phyloP scores from a whole-genome alignment of 495 filamentous ascomycete genomes.

The Aspergillus nanangensis region DNA sequence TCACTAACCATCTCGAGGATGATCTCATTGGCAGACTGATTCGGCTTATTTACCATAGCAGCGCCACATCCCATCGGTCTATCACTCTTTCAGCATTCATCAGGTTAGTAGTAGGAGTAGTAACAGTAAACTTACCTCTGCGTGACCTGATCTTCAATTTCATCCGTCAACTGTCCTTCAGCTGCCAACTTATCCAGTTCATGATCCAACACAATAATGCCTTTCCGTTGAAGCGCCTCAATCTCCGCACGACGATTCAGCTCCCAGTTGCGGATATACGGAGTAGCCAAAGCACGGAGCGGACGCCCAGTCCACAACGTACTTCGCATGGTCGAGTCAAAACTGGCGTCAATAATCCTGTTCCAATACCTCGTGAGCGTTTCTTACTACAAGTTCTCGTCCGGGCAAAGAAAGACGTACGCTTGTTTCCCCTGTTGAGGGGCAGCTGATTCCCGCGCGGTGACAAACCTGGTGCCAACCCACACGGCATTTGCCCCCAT shows the following conservation, averaged over 20 bases:
- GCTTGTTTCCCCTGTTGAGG: too few relatives aligned
- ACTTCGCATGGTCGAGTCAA: not conserved
- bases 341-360: not conserved
- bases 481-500: too few relatives aligned
- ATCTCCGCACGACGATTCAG: too few relatives aligned
- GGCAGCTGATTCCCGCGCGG: too few relatives aligned
- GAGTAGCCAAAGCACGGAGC: not conserved
- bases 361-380: too few relatives aligned
- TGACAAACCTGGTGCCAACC: too few relatives aligned
- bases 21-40: slow-evolving; percentile 2
- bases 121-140: not conserved
- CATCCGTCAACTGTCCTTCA: not conserved
- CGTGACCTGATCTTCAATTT: not conserved
- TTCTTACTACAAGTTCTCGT: too few relatives aligned
- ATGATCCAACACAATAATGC: too few relatives aligned
- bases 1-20: not conserved
- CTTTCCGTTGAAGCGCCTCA: too few relatives aligned
- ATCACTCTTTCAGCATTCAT: not conserved
- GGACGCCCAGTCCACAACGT: not conserved
- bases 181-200: too few relatives aligned
- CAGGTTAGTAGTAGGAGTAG: not conserved
- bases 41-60: not conserved
- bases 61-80: slow-evolving; percentile 3
- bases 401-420: too few relatives aligned
- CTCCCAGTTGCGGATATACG: not conserved